A percentile compares a stretch with the other conserved stretches of the same genome.
These are phyloP conservation scores for Cladosporium velox DNA, from an alignment of 2,329 filamentous ascomycete genomes.

Conservation along the genomic window DNA sequence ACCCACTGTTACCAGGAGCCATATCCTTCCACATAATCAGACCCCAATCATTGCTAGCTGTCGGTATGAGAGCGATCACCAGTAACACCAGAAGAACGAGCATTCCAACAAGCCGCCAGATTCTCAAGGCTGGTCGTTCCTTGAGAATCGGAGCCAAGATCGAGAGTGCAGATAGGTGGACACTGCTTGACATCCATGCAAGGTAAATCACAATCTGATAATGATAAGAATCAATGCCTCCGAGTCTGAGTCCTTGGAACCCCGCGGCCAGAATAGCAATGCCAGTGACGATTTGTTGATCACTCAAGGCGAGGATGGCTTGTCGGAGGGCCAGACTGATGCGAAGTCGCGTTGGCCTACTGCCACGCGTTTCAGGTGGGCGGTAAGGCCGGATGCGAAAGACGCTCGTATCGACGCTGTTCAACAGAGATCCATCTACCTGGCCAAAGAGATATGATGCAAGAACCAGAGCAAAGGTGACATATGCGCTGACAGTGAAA, in stretches of 20 bases:
- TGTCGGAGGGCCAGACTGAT: conserved; percentile 12
- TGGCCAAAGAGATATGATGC: conserved; percentile 26
- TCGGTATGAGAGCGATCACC: conserved; percentile 27
- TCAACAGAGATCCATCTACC: conserved; percentile 26
- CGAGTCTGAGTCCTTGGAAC: conserved; percentile 23
- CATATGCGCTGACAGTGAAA: conserved; percentile 28
- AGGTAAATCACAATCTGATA: conserved; percentile 34
- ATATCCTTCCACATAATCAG: conserved; percentile 16
- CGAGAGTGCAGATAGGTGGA: conserved; percentile 31
- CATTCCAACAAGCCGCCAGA: conserved; percentile 31
- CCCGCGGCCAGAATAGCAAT: conserved; percentile 31
- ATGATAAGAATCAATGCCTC: conserved; percentile 32
- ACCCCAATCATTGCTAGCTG: conserved; percentile 28
- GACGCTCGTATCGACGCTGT: conserved; percentile 21
- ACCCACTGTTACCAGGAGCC: conserved; percentile 4
- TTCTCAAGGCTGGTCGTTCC: conserved; percentile 19
- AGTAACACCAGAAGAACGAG: conserved; percentile 29
- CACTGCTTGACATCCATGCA: conserved; percentile 36
- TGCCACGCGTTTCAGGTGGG: background rate
- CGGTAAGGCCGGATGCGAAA: conserved; percentile 19
- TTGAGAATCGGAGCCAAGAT: conserved; percentile 27
- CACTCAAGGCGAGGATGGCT: conserved; percentile 12
- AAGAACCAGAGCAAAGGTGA: conserved; percentile 26
- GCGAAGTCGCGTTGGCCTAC: background rate
- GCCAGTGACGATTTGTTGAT: conserved; percentile 19